Evolutionary conservation across 2,329 filamentous ascomycete species (phyloP), one percentile per base, ranked within the genome.

Genomic region (Lasiodiplodia gonubiensis): DNA sequence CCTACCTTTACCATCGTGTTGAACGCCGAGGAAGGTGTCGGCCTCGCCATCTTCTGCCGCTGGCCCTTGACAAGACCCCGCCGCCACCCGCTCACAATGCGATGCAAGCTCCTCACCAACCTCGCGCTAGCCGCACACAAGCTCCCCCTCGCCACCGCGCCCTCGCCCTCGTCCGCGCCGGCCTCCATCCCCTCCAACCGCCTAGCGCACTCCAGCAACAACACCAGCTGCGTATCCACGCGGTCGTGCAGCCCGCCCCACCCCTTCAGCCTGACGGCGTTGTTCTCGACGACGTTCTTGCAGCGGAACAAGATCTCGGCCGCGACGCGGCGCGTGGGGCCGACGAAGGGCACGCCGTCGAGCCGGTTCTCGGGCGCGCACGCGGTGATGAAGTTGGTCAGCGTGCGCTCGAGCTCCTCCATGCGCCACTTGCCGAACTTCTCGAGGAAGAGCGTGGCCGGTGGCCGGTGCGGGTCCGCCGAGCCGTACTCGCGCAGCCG

Each of bases 201-300:
- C 52, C 55, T 54, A 14, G 70, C 70, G 49, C 69, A 69, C 35
- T 66, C 68, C 27, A 61, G 55, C 12, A 71, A 48, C 11, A 71
- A 61, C 6, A 70, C 37, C 27, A 71, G 21, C 21, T 70, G 68
- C 33, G 66, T 66, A 25, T 70, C 69, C 8, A 68, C 54, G 2
- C 67, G 59, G 7, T 66, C 65, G 59, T 69, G 63, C 66, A 71
- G 67, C 4, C 68, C 68, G 8, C 67, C 69, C 69, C 69, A 71
- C 23, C 70, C 70, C 66, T 70, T 70, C 59, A 69, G 59, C 35
- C 70, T 42, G 14, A 68, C 69, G 11, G 67, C 69, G 42, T 69
- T 70, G n/a, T 69, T 67, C 49, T 71, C 70, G 3, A 70, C 70
- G 21, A 71, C 53, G 16, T 69, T 63, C 33, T 68, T 69, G 23